Evolutionary conservation across 106 monocot species (phyloP).

Genomic region (Xerophyta viscosa): DNA sequence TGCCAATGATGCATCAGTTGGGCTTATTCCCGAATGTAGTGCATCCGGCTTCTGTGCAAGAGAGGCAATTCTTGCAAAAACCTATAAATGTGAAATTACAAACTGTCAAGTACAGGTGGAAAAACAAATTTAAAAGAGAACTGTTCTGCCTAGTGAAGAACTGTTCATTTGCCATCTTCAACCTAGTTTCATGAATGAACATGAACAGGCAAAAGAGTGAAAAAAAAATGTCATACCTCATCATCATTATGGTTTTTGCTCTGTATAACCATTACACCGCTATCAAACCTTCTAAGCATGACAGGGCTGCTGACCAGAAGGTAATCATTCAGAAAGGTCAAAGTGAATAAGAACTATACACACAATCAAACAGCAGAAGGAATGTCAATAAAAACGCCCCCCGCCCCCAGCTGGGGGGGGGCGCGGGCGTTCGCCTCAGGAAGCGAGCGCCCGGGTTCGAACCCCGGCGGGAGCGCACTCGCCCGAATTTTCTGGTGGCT

Average conservation of each 20-base stretch:
- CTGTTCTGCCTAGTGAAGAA: too few relatives aligned
- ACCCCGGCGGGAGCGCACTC: too few relatives aligned
- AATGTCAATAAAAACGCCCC: too few relatives aligned
- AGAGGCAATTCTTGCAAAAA: conserved; percentile 70
- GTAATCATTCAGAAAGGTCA: background rate
- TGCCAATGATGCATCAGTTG: conserved; percentile 81
- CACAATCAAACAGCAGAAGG: too few relatives aligned
- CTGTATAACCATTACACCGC: conserved; percentile 97
- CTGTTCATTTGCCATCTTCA: too few relatives aligned
- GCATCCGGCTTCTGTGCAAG: conserved; percentile 71
- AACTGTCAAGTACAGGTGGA: background rate
- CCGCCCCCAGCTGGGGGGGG: too few relatives aligned
- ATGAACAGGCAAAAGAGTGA: background rate
- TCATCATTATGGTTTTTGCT: conserved; percentile 83
- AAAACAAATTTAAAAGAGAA: too few relatives aligned
- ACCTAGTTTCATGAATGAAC: too few relatives aligned
- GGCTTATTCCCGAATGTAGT: conserved; percentile 64
- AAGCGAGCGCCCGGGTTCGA: too few relatives aligned
- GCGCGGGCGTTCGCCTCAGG: too few relatives aligned
- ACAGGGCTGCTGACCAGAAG: conserved; percentile 52
- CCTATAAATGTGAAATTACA: conserved; percentile 29
- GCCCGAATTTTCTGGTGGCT: too few relatives aligned
- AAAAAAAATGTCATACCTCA: conserved; percentile 38
- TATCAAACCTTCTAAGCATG: conserved; percentile 93
- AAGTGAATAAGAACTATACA: background rate